A percentile compares a stretch with the other conserved stretches of the same genome.
Conservation (phyloP, 345 rosid species). For the Cardamine chenopodiifolia region DNA sequence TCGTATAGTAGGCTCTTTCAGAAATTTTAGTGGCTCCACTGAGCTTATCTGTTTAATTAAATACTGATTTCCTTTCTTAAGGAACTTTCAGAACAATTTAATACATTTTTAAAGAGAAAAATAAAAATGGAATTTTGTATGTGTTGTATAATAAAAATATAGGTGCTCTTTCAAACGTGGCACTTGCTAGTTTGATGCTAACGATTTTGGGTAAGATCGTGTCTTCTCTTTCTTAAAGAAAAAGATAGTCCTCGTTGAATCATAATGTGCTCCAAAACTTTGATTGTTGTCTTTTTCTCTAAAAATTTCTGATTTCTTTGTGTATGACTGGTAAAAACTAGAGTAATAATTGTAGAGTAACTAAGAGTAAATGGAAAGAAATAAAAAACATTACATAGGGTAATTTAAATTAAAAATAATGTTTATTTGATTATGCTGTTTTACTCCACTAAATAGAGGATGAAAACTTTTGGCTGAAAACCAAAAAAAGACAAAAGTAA, state of each 20-base stretch:
- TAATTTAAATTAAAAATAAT: no score
- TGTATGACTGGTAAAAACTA: no score
- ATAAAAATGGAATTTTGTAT: constrained; percentile 17
- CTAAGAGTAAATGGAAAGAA: no score
- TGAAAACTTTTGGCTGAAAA: no score
- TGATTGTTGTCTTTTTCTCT: constrained; percentile 28
- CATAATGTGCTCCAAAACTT: constrained; percentile 29
- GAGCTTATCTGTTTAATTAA: neutral
- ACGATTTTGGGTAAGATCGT: constrained; percentile 39
- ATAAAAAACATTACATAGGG: no score
- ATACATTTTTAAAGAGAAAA: neutral
- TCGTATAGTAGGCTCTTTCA: neutral
- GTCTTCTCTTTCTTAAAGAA: constrained; percentile 34
- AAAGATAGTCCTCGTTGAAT: constrained; percentile 34
- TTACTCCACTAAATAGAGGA: no score
- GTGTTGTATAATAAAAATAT: neutral
- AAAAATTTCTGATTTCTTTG: neutral
- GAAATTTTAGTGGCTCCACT: constrained; percentile 11
- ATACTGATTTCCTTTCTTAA: neutral
- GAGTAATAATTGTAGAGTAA: no score
- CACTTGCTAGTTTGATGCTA: constrained; percentile 34
- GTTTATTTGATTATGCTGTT: no score
- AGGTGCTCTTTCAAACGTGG: constrained; percentile 35
- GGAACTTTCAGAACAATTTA: constrained; percentile 10
- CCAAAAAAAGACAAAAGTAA: no score